Evolutionary conservation across 2,329 filamentous ascomycete genomes (phyloP).

Genomic region (Escovopsis sp.): DNA sequence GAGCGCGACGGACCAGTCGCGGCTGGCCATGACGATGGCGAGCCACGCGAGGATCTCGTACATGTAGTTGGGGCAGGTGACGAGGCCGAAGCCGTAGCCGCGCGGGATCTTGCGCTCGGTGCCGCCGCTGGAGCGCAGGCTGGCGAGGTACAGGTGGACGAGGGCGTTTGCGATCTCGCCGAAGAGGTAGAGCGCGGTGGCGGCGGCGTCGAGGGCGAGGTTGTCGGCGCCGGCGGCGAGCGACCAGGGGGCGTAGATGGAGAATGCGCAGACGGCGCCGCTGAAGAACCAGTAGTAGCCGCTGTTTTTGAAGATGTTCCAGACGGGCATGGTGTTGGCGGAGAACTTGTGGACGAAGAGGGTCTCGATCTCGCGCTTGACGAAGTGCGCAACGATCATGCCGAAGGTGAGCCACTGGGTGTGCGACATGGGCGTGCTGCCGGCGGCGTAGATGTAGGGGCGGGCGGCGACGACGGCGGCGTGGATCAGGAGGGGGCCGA

Average conservation of each 20-base stretch:
- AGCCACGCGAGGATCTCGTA: slow-evolving; percentile 83
- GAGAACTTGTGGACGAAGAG: slow-evolving; percentile 92
- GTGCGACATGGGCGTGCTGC: slow-evolving; percentile 38
- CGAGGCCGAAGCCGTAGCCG: slow-evolving; percentile 70
- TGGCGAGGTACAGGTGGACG: slow-evolving; percentile 65
- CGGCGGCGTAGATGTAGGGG: slow-evolving; percentile 40
- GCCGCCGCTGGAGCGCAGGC: slow-evolving; percentile 62
- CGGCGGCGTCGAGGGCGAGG: slow-evolving; percentile 45
- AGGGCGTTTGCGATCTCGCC: slow-evolving; percentile 70
- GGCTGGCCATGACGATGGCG: slow-evolving; percentile 64
- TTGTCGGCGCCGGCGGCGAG: slow-evolving; percentile 42
- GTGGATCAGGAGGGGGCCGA: slow-evolving; percentile 84
- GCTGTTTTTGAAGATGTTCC: slow-evolving; percentile 90
- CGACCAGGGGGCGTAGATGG: slow-evolving; percentile 60
- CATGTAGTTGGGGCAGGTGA: slow-evolving; percentile 96
- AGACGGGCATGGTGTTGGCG: slow-evolving; percentile 78
- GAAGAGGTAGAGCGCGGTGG: slow-evolving; percentile 57
- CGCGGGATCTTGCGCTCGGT: slow-evolving; percentile 78
- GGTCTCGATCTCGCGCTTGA: slow-evolving; percentile 92
- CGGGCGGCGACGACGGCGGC: slow-evolving; percentile 57
- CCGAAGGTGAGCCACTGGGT: slow-evolving; percentile 60
- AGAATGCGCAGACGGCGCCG: slow-evolving; percentile 68
- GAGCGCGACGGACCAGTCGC: slow-evolving; percentile 61
- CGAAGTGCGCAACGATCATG: slow-evolving; percentile 69
- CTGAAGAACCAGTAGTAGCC: slow-evolving; percentile 84